A percentile compares a stretch with the other conserved stretches of the same genome.
Conservation (phyloP, 2,329 filamentous ascomycete genomes). For the Clarireedia sp. region DNA sequence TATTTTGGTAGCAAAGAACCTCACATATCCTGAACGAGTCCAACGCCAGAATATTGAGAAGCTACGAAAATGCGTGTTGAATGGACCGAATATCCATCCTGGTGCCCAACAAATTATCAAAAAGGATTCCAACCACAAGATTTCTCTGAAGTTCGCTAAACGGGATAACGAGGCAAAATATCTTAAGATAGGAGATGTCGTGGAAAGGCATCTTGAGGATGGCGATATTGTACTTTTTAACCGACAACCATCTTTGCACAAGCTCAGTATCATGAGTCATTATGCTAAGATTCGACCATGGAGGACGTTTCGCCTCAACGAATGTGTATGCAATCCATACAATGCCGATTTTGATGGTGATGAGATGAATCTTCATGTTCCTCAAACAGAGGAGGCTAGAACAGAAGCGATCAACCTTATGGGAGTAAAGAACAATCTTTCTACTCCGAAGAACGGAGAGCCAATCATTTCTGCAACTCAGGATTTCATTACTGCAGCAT, state of each 20-base stretch:
- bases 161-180: constrained; percentile 63
- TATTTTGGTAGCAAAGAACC: constrained; percentile 83
- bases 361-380: constrained; percentile 98
- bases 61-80: constrained; percentile 62
- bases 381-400: constrained; percentile 92
- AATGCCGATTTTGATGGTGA: constrained; percentile 99
- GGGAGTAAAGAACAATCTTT: constrained; percentile 95
- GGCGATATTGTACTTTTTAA: constrained; percentile 97
- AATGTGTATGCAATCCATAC: constrained; percentile 96
- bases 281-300: constrained; percentile 87
- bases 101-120: constrained; percentile 80
- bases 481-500: constrained; percentile 96
- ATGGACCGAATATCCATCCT: constrained; percentile 73
- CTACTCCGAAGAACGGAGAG: constrained; percentile 94
- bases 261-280: constrained; percentile 97
- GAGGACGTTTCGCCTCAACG: constrained; percentile 93
- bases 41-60: constrained; percentile 81
- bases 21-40: constrained; percentile 90
- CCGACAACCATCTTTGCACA: constrained; percentile 93
- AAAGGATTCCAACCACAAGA: constrained; percentile 59
- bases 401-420: constrained; percentile 94
- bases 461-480: constrained; percentile 98
- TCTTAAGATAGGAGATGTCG: constrained; percentile 75
- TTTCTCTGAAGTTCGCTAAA: constrained; percentile 68
- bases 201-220: constrained; percentile 91